phyloP scores from a whole-genome alignment of 2,329 filamentous ascomycete genomes.

The Venturia aucupariae region DNA sequence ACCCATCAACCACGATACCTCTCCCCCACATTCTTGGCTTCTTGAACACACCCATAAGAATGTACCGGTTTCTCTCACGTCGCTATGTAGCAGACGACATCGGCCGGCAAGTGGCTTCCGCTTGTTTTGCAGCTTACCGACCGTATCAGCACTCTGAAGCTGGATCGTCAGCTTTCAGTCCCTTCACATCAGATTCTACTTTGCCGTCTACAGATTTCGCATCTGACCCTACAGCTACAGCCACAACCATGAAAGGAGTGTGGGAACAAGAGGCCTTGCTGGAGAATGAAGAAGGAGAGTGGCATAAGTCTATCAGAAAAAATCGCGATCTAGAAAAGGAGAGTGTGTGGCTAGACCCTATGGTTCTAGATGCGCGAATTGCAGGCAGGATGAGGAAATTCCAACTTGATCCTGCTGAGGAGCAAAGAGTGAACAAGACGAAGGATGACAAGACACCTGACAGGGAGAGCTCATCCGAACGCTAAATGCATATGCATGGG shows the following conservation, averaged over 20 bases:
- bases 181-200: conserved; percentile 28
- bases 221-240: conserved; percentile 21
- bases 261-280: conserved; percentile 58
- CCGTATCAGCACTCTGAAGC: conserved; percentile 61
- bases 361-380: conserved; percentile 70
- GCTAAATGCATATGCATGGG: background rate
- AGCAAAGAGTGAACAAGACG: background rate
- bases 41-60: conserved; percentile 74
- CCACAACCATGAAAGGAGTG: conserved; percentile 18
- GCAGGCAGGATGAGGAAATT: conserved; percentile 73
- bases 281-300: conserved; percentile 64
- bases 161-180: conserved; percentile 53
- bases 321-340: conserved; percentile 47
- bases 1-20: conserved; percentile 61
- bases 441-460: background rate
- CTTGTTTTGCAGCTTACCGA: conserved; percentile 56
- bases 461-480: background rate
- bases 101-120: conserved; percentile 77
- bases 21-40: conserved; percentile 92
- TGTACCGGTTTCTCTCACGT: conserved; percentile 81
- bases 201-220: conserved; percentile 19
- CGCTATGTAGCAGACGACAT: conserved; percentile 78
- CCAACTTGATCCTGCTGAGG: conserved; percentile 39
- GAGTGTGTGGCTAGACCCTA: conserved; percentile 63
- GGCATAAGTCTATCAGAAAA: conserved; percentile 68